Percentiles rank a stretch among this genome's conserved stretches.
These are phyloP conservation scores for Neopestalotiopsis clavispora DNA, from an alignment of 2,329 filamentous ascomycete species.

Conservation along the genomic window DNA sequence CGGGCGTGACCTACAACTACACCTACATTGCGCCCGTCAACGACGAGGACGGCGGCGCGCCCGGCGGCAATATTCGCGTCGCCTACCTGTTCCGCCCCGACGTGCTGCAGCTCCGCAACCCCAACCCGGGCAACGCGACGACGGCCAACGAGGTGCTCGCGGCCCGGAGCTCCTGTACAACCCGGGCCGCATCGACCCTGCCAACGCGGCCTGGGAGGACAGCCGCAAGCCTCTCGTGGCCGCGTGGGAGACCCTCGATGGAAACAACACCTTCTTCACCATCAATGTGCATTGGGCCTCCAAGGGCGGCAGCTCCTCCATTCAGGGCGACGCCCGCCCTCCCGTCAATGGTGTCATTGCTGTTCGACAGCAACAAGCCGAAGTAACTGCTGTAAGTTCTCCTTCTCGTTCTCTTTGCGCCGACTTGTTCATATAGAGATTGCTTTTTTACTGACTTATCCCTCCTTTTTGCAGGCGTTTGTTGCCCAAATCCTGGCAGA, in stretches of 20 bases:
- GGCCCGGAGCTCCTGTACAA: conserved; percentile 67
- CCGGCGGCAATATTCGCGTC: conserved; percentile 73
- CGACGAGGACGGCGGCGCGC: conserved; percentile 67
- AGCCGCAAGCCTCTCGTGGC: conserved; percentile 73
- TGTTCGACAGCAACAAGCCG: conserved; percentile 59
- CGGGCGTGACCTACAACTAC: conserved; percentile 61
- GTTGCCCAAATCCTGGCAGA: conserved; percentile 60
- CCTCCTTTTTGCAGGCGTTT: conserved; percentile 46
- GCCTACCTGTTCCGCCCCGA: conserved; percentile 72
- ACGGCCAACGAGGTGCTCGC: conserved; percentile 63
- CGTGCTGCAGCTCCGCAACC: conserved; percentile 62
- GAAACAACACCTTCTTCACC: conserved; percentile 65
- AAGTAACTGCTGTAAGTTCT: conserved; percentile 58
- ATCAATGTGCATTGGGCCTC: conserved; percentile 72
- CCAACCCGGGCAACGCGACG: conserved; percentile 58
- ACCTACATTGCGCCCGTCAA: conserved; percentile 64
- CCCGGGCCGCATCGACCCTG: conserved; percentile 70
- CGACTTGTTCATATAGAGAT: background rate
- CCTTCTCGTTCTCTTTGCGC: background rate
- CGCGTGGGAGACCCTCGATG: conserved; percentile 64
- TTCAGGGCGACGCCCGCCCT: conserved; percentile 69
- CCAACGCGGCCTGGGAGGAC: conserved; percentile 61
- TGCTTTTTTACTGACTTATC: background rate
- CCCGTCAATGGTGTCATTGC: conserved; percentile 69
- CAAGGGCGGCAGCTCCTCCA: conserved; percentile 68